Percentiles rank a stretch among this genome's conserved stretches.
Conservation (phyloP, 108 stramenopile genomes). For the Skeletonema marinoi region DNA sequence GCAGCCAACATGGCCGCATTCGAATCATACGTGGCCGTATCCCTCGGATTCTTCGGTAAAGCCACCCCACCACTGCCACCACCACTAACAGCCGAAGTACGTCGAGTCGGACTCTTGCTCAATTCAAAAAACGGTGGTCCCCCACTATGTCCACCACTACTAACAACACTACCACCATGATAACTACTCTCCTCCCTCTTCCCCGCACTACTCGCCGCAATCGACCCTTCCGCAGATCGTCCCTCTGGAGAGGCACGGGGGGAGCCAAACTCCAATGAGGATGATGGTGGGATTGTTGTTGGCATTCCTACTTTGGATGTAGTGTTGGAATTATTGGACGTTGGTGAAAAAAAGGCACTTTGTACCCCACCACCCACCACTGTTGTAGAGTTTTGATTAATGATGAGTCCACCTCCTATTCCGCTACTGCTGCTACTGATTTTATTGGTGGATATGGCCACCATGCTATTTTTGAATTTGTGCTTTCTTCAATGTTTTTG, state of each 20-base stretch:
- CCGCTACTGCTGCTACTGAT: no score
- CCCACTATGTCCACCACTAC: background rate
- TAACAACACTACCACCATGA: no score
- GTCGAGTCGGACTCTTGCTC: background rate
- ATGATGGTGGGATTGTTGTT: no score
- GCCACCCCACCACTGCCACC: background rate
- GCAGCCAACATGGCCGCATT: background rate
- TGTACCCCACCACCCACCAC: no score
- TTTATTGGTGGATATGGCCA: no score
- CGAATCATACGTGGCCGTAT: background rate
- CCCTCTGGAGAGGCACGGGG: slow-evolving; percentile 3
- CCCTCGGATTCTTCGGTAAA: background rate
- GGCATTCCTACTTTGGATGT: background rate
- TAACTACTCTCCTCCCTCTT: background rate
- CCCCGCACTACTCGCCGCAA: background rate
- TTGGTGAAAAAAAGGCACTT: background rate
- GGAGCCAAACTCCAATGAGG: background rate
- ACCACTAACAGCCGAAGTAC: no score
- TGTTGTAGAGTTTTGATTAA: no score
- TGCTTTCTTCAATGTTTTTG: no score
- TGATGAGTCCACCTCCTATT: no score
- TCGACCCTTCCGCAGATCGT: slow-evolving; percentile 9
- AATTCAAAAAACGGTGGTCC: background rate
- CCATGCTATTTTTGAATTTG: no score
- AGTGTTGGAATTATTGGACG: background rate